A percentile compares a stretch with the other conserved stretches of the same genome.
Evolutionary conservation across 2,329 filamentous ascomycete species (phyloP).

Genomic region (Epichloe uncinata): DNA sequence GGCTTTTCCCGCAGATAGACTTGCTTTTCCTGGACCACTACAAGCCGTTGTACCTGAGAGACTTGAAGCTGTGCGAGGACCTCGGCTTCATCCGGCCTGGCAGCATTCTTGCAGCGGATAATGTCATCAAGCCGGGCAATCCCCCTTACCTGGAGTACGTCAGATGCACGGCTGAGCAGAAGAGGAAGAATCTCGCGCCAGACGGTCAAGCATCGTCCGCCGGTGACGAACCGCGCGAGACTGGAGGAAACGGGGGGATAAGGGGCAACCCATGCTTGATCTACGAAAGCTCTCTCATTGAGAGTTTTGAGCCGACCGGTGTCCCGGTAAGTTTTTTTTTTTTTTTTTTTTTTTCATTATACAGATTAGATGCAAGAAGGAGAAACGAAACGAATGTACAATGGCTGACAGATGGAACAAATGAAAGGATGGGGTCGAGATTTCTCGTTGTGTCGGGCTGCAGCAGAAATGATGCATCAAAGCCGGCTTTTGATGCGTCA

Average conservation of each 20-base stretch:
- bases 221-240: neutral
- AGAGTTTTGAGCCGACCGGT: constrained; percentile 57
- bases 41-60: constrained; percentile 61
- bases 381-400: neutral
- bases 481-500: neutral
- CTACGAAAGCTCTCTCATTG: constrained; percentile 49
- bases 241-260: constrained; percentile 13
- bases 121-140: constrained; percentile 58
- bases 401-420: neutral
- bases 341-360: too few species aligned
- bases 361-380: too few species aligned
- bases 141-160: constrained; percentile 63
- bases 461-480: neutral
- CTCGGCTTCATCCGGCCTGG: constrained; percentile 50
- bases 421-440: constrained; percentile 50
- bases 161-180: constrained; percentile 48
- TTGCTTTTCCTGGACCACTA: constrained; percentile 71
- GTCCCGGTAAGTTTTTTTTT: constrained; percentile 38
- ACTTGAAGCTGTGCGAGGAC: constrained; percentile 65
- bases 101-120: constrained; percentile 53
- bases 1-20: constrained; percentile 46
- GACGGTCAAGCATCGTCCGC: constrained; percentile 17
- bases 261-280: constrained; percentile 49
- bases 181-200: constrained; percentile 44
- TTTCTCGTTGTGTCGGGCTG: constrained; percentile 36